phyloP scores from a whole-genome alignment of 108 stramenopile species.

The Cyclotella cryptica region DNA sequence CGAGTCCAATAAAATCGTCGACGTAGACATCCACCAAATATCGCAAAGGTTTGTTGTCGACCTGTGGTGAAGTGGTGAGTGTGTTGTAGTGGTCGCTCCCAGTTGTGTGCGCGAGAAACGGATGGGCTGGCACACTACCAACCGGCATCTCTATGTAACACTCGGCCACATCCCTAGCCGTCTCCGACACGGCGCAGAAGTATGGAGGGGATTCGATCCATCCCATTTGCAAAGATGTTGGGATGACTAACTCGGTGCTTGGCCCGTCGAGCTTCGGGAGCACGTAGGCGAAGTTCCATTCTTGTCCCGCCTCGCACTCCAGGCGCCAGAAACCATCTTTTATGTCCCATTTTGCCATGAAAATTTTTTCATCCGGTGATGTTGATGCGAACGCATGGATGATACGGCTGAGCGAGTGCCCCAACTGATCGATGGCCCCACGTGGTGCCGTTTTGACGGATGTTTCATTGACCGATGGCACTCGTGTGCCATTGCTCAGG shows the following conservation, averaged over 20 bases:
- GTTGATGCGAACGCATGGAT: conserved; percentile 25
- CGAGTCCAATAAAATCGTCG: conserved; percentile 34
- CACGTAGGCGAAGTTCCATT: conserved; percentile 47
- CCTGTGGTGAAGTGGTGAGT: not conserved
- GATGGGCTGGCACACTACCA: not conserved
- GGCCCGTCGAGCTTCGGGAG: conserved; percentile 6
- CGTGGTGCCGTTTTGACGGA: conserved; percentile 2
- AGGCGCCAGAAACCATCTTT: conserved; percentile 44
- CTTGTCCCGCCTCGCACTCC: conserved; percentile 19
- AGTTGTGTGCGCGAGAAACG: not conserved
- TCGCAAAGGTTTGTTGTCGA: not conserved
- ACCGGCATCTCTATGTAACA: conserved; percentile 2
- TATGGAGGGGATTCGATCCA: conserved; percentile 53
- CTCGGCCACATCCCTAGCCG: conserved; percentile 36
- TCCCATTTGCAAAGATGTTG: conserved; percentile 48
- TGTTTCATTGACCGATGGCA: conserved; percentile 9
- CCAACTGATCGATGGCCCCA: conserved; percentile 19
- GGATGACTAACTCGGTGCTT: conserved; percentile 31
- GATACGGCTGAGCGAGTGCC: not conserved
- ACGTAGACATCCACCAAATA: conserved; percentile 36
- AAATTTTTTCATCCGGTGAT: conserved; percentile 1
- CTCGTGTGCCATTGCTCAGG: not conserved
- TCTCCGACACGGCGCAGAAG: conserved; percentile 53
- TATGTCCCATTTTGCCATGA: conserved; percentile 33
- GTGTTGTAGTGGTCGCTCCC: not conserved